These are phyloP conservation scores for Corchorus olitorius DNA, from an alignment of 345 rosid species.

Conservation along the genomic window DNA sequence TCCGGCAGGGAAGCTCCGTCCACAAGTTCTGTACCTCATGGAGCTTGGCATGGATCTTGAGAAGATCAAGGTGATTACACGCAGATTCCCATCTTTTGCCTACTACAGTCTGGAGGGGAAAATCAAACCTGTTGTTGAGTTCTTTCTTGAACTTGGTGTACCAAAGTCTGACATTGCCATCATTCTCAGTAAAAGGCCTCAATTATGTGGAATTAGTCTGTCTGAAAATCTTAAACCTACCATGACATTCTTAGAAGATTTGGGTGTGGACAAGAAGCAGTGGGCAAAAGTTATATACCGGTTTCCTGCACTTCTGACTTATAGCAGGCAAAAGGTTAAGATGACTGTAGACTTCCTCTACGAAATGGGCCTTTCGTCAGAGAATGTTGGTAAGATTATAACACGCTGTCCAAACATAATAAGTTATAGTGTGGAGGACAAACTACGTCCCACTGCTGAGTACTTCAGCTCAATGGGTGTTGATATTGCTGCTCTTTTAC, in stretches of 20 bases:
- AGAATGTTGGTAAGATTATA: constrained; percentile 66
- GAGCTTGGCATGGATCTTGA: constrained; percentile 84
- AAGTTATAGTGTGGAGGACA: constrained; percentile 80
- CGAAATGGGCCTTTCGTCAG: constrained; percentile 68
- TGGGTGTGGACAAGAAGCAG: constrained; percentile 75
- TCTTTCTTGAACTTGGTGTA: constrained; percentile 78
- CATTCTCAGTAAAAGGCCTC: constrained; percentile 78
- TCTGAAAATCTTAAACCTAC: constrained; percentile 77
- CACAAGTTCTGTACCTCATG: constrained; percentile 70
- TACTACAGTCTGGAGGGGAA: constrained; percentile 83
- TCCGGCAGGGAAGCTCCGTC: constrained; percentile 63
- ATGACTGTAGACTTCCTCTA: constrained; percentile 63
- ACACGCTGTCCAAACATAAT: constrained; percentile 74
- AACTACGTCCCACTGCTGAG: constrained; percentile 73
- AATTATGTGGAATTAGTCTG: constrained; percentile 82
- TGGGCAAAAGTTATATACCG: constrained; percentile 92
- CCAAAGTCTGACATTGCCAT: constrained; percentile 62
- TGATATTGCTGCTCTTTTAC: constrained; percentile 62
- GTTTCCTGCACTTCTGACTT: constrained; percentile 76
- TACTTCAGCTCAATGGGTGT: constrained; percentile 69
- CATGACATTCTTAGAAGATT: constrained; percentile 65
- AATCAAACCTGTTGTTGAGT: constrained; percentile 85
- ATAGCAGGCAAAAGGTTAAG: constrained; percentile 74
- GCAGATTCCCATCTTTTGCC: constrained; percentile 77
- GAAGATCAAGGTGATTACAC: constrained; percentile 72